A percentile compares a stretch with the other conserved stretches of the same genome.
phyloP scores from a whole-genome alignment of 257 asterid genomes.

The Ballota nigra region DNA sequence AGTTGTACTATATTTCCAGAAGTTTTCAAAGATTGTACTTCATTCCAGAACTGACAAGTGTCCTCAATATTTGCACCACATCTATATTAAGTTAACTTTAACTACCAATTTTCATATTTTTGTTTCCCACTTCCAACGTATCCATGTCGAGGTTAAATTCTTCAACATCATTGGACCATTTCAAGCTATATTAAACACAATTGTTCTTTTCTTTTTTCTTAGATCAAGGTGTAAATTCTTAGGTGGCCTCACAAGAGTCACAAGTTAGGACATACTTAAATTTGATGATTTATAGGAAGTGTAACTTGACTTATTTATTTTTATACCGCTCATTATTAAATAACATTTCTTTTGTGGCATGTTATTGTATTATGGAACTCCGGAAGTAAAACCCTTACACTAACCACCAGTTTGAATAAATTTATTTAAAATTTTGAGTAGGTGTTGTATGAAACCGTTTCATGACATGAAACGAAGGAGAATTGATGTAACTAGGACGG shows the following conservation, averaged over 20 bases:
- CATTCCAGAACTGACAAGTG: slow-evolving; percentile 23
- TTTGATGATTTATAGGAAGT: neutral
- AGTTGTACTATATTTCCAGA: neutral
- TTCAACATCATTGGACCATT: slow-evolving; percentile 12
- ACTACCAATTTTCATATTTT: neutral
- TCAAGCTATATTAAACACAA: neutral
- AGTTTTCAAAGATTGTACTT: neutral
- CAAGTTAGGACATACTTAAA: neutral
- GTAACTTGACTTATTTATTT: neutral
- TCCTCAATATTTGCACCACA: slow-evolving; percentile 24
- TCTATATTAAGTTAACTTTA: neutral
- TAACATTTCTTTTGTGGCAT: too few relatives aligned
- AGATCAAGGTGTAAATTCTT: neutral
- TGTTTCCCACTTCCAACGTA: slow-evolving; percentile 14
- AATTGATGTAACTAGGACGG: too few relatives aligned
- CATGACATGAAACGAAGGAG: too few relatives aligned
- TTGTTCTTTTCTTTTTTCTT: too few relatives aligned
- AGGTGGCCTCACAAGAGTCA: neutral
- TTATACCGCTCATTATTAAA: too few relatives aligned
- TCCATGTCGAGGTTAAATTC: neutral
- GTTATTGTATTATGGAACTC: neutral
- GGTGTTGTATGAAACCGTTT: too few relatives aligned
- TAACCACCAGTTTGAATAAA: too few relatives aligned
- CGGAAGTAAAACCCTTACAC: too few relatives aligned
- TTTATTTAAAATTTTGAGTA: too few relatives aligned